These are phyloP conservation scores for Angomonas ambiguus DNA, from an alignment of 208 protist genomes.

Conservation along the genomic window DNA sequence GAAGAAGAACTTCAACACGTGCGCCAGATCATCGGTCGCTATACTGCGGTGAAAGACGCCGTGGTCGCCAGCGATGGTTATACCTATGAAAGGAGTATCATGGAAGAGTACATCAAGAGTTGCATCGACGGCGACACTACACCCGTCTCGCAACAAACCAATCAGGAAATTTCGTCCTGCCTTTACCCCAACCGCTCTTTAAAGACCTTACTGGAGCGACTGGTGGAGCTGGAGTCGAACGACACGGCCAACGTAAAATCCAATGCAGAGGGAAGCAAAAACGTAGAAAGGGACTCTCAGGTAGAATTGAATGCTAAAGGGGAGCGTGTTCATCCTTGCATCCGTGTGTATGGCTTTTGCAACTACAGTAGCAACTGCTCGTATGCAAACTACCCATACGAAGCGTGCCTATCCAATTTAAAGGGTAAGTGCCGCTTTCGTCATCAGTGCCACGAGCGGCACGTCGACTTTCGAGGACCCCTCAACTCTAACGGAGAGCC, in stretches of 20 bases:
- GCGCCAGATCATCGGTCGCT: conserved; percentile 54
- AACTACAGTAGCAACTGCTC: conserved; percentile 85
- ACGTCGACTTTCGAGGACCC: conserved; percentile 78
- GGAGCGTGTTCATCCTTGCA: conserved; percentile 79
- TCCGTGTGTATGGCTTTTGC: conserved; percentile 87
- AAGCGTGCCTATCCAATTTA: conserved; percentile 83
- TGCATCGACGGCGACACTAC: conserved; percentile 41
- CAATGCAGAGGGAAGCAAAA: conserved; percentile 8
- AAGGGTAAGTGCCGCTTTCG: conserved; percentile 88
- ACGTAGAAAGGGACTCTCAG: conserved; percentile 4
- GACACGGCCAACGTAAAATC: neutral
- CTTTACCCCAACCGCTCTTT: conserved; percentile 81
- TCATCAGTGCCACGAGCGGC: conserved; percentile 81
- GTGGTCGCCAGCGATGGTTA: conserved; percentile 89
- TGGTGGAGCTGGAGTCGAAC: conserved; percentile 29
- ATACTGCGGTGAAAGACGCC: conserved; percentile 69
- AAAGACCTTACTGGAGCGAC: conserved; percentile 69
- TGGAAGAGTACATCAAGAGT: conserved; percentile 67
- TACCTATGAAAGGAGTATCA: conserved; percentile 87
- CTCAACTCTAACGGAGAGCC: conserved; percentile 47
- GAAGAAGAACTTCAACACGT: conserved; percentile 55
- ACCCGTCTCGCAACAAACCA: conserved; percentile 68
- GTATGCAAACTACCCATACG: conserved; percentile 86
- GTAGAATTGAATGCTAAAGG: conserved; percentile 41
- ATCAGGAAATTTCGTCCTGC: conserved; percentile 52